Percentiles rank a stretch among this genome's conserved stretches.
These are phyloP conservation scores for Penicillium robsamsonii DNA, from an alignment of 495 filamentous ascomycete species.

Conservation along the genomic window DNA sequence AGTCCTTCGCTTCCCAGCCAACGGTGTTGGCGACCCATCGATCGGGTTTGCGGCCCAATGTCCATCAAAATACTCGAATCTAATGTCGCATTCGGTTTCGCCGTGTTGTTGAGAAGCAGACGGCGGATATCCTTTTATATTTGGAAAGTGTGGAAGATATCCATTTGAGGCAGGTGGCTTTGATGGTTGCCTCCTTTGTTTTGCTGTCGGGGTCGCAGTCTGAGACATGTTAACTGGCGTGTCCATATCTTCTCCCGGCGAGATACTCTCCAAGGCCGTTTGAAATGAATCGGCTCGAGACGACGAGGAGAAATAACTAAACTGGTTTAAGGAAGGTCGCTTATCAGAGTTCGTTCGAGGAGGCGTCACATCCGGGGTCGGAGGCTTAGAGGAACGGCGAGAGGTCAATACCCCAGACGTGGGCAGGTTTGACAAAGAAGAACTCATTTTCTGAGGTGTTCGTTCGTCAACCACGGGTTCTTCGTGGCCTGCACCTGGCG, in stretches of 20 bases:
- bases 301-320: conserved; percentile 37
- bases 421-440: conserved; percentile 24
- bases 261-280: conserved; percentile 65
- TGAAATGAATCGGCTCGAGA: conserved; percentile 69
- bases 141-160: conserved; percentile 9
- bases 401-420: conserved; percentile 50
- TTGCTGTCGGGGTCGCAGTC: conserved; percentile 25
- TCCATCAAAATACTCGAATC: conserved; percentile 30
- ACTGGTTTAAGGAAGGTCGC: conserved; percentile 39
- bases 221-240: conserved; percentile 44
- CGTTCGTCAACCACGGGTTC: conserved; percentile 23
- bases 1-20: conserved; percentile 18
- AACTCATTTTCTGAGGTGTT: conserved; percentile 25
- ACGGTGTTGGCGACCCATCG: conserved; percentile 22
- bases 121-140: conserved; percentile 14
- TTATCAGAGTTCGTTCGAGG: conserved; percentile 51
- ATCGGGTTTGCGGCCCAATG: conserved; percentile 18
- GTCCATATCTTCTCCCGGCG: conserved; percentile 61
- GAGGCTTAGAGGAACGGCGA: conserved; percentile 62
- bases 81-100: conserved; percentile 25
- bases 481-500: conserved; percentile 33
- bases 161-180: conserved; percentile 19
- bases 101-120: conserved; percentile 17
- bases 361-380: conserved; percentile 71
- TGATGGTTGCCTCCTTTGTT: conserved; percentile 26